Evolutionary conservation across 768 basidiomycete genomes (phyloP), one percentile per base, ranked within the genome.

Genomic region (Boletus coccyginus): DNA sequence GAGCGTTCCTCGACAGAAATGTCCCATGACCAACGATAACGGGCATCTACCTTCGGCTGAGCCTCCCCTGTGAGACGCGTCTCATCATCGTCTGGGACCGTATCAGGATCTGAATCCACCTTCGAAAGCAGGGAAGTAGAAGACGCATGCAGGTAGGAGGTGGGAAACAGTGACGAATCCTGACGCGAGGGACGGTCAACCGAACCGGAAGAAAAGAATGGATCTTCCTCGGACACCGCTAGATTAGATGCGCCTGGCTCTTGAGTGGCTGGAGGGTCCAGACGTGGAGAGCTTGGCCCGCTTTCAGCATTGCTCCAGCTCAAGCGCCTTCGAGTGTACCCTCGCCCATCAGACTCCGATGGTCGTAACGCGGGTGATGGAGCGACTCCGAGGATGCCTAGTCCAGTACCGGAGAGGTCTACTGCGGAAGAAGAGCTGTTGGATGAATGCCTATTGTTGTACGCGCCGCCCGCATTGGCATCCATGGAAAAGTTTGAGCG

Each of bases 81-180:
- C 58, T 84, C 77, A 62, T 86, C 85, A 62, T 85, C 85, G 44
- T 85, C 85, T 52, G 75, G 71, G 48, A 76, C 73, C 35, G 75
- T 76, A 50, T 81, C 78, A 48, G 69, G 52, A 54, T 68, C 68
- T 19, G 69, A 72, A 45, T 62, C 65, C 42, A 53, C 46, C 17
- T 36, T 49, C 16, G 69, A 72, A 56, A 81, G 77, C 27, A 89
- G 73, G 1, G 85, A 82, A 5, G 79, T 68, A 11, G 78, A 79
- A 3, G 85, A 86, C 5, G 77, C 77, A 2, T 78, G 80, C 1
- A 77, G 71, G 46, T 78, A 77, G 17, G 79, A 65, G 33, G 73
- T 70, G 2, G 78, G 69, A 62, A 79, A 83, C 16, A 73, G 58
- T 58, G 74, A 54, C 58, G 70, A 59, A 58, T 70, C 64, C 47